Evolutionary conservation across 2,329 filamentous ascomycete species (phyloP), one percentile per base, ranked within the genome.

Genomic region (Plenodomus biglobosus): DNA sequence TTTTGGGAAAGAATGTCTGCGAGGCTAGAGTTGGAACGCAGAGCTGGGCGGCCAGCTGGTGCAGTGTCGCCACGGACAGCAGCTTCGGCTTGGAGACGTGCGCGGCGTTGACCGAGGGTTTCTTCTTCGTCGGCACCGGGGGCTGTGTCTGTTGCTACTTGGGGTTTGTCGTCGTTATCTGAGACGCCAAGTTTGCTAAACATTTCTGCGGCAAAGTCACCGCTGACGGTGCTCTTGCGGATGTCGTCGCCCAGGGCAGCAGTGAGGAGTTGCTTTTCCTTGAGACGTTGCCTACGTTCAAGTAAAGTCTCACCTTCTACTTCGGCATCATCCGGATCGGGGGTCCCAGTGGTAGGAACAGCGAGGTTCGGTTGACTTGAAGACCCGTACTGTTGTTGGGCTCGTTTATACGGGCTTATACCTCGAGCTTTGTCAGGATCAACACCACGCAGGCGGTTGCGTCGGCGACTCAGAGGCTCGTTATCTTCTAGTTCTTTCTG

Each of bases 401-500:
- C 45, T 18, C 56, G 61, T 42, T 62, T 68, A 8, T 43, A 48
- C 13, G 62, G 59, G 24, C 60, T 62, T 10, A 53, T 32, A 21
- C 56, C 59, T 38, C 55, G 48, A 37, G 18, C 7, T 38, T 74
- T 76, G 42, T 75, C 75, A 42, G 71, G 66, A 8, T 61, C 44
- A 15, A 81, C 78, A 32, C 88, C 89, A 37, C 86, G 81, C 6
- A 96, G 78, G 46, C 92, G 81, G 35, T 86, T 87, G 40, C 89
- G 84, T 2, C 92, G 85, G 34, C 80, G 80, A 61, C 87, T 91
- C 17, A 96, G 77, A 0, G 94, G 92, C 68, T 97, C 94, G 46
- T 91, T 94, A 63, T 99, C 94, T 68, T 99, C 94, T 56, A 94
- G 75, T 50, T 95, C 87, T 39, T 90, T 85, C 61, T 84, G 85